phyloP scores from a whole-genome alignment of 164 flowering plant species.

The Dillenia turbinata region DNA sequence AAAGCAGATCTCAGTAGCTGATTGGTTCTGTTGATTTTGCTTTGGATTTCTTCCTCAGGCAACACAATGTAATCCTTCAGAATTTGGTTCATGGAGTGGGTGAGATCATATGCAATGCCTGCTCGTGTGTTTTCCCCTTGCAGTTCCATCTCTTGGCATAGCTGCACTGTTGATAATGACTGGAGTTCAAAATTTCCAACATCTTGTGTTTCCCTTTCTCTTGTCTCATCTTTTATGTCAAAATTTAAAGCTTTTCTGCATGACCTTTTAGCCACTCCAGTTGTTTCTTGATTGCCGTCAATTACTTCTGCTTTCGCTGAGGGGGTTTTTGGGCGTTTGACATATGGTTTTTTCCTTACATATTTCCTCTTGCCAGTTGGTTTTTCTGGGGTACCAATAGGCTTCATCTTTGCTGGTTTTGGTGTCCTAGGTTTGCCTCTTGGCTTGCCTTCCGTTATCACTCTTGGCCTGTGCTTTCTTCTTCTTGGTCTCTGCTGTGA shows the following conservation, averaged over 20 bases:
- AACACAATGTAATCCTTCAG: conserved; percentile 11
- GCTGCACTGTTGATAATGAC: conserved; percentile 5
- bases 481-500: conserved; percentile 52
- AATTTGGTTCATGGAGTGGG: conserved; percentile 10
- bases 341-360: conserved; percentile 8
- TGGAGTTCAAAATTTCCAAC: too few species aligned
- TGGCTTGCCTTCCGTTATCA: conserved; percentile 57
- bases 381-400: conserved; percentile 7
- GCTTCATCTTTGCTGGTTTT: neutral
- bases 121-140: conserved; percentile 8
- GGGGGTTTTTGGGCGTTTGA: conserved; percentile 8
- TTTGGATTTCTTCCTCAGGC: conserved; percentile 17
- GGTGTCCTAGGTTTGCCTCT: conserved; percentile 46
- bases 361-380: conserved; percentile 14
- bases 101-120: conserved; percentile 12
- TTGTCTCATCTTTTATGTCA: conserved; percentile 26
- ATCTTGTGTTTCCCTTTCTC: conserved; percentile 1
- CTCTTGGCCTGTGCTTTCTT: conserved; percentile 75
- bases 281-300: conserved; percentile 7
- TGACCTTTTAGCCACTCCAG: conserved; percentile 22
- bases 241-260: conserved; percentile 59
- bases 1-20: conserved; percentile 8
- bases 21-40: neutral
- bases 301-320: conserved; percentile 1
- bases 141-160: conserved; percentile 13